phyloP scores from a whole-genome alignment of 2,329 filamentous ascomycete genomes.

The Colletotrichum abscissum region DNA sequence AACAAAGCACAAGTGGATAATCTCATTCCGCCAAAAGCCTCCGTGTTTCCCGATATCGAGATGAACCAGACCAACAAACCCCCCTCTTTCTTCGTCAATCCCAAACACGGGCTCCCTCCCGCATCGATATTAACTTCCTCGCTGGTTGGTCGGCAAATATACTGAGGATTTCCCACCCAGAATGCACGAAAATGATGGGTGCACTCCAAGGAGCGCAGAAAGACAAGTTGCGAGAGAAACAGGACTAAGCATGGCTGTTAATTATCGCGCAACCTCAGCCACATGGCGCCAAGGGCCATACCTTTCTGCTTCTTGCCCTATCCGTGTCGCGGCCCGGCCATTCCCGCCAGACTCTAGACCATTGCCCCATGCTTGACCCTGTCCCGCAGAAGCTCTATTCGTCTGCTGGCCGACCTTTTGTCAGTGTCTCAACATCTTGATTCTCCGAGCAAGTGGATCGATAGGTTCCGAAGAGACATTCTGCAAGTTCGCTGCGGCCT shows the following conservation, averaged over 20 bases:
- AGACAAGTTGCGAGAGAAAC: not conserved
- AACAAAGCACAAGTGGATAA: slow-evolving; percentile 28
- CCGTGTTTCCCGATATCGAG: slow-evolving; percentile 23
- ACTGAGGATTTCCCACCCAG: not conserved
- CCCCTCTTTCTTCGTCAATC: slow-evolving; percentile 9
- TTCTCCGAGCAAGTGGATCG: not conserved
- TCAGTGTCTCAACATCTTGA: not conserved
- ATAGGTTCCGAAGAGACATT: not conserved
- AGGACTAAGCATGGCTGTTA: not conserved
- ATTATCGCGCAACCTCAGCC: slow-evolving; percentile 10
- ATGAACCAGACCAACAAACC: slow-evolving; percentile 2
- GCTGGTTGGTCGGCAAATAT: slow-evolving; percentile 12
- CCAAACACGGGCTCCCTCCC: slow-evolving; percentile 19
- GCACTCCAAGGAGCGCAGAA: not conserved
- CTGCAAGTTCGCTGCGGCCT: not conserved
- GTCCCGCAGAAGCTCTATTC: not conserved
- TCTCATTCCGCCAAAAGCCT: slow-evolving; percentile 25
- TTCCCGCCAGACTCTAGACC: slow-evolving; percentile 15
- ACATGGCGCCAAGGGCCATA: slow-evolving; percentile 23
- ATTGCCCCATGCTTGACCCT: slow-evolving; percentile 9
- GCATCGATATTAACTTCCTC: not conserved
- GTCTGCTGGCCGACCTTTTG: not conserved
- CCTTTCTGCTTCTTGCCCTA: slow-evolving; percentile 6
- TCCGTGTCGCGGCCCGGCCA: not conserved
- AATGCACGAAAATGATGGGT: not conserved